These are phyloP conservation scores for Sideroxylon spinosum DNA, from an alignment of 179 eudicot genomes.

Conservation along the genomic window DNA sequence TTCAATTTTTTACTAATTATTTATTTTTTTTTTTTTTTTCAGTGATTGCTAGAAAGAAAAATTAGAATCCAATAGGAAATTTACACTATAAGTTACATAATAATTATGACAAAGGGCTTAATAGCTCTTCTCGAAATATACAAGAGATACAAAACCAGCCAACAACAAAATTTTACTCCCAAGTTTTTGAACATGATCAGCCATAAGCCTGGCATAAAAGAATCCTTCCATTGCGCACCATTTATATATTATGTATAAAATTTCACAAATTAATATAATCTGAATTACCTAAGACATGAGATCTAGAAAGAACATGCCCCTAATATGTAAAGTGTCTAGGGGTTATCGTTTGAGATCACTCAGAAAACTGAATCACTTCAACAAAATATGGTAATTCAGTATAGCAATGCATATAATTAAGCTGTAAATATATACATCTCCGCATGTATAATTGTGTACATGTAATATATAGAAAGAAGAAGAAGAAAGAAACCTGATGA, in stretches of 20 bases:
- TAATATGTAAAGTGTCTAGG: too few relatives aligned
- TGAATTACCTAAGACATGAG: not conserved
- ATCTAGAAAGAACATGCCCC: not conserved
- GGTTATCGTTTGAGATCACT: not conserved
- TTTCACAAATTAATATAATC: too few relatives aligned
- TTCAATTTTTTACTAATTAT: too few relatives aligned
- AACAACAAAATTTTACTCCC: not conserved
- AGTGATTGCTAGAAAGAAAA: too few relatives aligned
- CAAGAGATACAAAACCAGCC: not conserved
- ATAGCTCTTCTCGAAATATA: not conserved
- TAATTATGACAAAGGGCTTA: not conserved
- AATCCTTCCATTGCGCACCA: not conserved
- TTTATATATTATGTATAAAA: too few relatives aligned
- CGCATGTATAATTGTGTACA: not conserved
- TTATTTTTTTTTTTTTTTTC: too few relatives aligned
- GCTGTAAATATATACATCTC: too few relatives aligned
- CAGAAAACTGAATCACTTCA: not conserved
- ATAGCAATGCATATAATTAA: too few relatives aligned
- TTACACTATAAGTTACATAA: not conserved
- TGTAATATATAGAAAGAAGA: not conserved
- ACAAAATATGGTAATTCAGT: not conserved
- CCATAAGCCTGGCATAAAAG: not conserved
- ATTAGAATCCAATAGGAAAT: too few relatives aligned
- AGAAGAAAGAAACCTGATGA: slow-evolving; percentile 41
- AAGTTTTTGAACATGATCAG: not conserved